Evolutionary conservation across 371 early-diverging fungal genomes (phyloP).

Genomic region (Mortierella sp.): DNA sequence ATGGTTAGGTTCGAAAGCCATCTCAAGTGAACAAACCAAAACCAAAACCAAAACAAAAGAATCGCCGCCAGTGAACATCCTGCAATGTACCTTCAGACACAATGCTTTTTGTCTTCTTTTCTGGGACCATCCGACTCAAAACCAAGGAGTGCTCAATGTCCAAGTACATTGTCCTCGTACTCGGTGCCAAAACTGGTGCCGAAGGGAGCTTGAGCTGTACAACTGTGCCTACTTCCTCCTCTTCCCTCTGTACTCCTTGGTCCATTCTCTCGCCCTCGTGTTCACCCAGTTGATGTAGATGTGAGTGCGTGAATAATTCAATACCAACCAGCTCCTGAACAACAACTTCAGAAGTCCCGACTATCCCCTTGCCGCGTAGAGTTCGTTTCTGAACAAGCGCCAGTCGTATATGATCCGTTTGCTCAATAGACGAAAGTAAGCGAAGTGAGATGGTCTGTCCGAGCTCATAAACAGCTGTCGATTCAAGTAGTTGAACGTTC

Average conservation of each 20-base stretch:
- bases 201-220: background rate
- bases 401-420: background rate
- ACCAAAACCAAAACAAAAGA: background rate
- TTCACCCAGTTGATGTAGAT: background rate
- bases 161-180: background rate
- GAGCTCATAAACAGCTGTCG: background rate
- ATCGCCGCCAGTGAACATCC: no score
- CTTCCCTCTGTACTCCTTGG: background rate
- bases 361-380: background rate
- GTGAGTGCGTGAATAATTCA: background rate
- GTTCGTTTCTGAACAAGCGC: background rate
- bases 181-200: background rate
- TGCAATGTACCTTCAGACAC: background rate
- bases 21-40: background rate
- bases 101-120: background rate
- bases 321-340: background rate
- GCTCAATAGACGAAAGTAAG: background rate
- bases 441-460: background rate
- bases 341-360: background rate
- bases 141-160: background rate
- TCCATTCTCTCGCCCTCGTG: no score
- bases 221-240: background rate
- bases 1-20: background rate
- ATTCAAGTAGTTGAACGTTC: background rate
- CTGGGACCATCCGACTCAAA: background rate